These are phyloP conservation scores for Ophiostoma angusticollis DNA, from an alignment of 2,329 filamentous ascomycete species.

Conservation along the genomic window DNA sequence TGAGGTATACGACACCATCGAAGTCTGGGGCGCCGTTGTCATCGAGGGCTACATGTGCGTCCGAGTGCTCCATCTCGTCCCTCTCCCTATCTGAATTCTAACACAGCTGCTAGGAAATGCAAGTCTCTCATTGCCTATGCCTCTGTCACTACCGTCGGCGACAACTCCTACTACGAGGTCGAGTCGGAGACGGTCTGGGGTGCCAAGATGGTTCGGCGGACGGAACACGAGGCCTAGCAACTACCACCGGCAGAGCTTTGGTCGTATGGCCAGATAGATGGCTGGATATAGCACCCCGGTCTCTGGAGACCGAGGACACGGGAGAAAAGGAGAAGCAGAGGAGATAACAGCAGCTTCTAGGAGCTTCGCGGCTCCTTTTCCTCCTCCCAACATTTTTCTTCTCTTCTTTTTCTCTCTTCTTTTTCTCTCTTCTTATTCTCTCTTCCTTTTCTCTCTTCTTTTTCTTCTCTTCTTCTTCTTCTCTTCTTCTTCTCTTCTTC, in stretches of 20 bases:
- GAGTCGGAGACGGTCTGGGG: constrained; percentile 30
- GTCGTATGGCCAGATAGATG: background rate
- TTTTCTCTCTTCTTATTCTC: background rate
- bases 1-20: constrained; percentile 27
- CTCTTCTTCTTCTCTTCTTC: background rate
- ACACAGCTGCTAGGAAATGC: constrained; percentile 23
- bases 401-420: background rate
- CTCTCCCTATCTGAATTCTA: background rate
- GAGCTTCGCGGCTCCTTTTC: too few species aligned
- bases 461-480: background rate
- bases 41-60: constrained; percentile 33
- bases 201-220: constrained; percentile 27
- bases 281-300: background rate
- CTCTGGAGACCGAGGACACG: too few species aligned
- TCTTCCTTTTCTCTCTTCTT: background rate
- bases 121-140: constrained; percentile 31
- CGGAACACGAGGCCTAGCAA: constrained; percentile 28
- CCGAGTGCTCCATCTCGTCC: background rate
- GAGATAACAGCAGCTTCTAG: too few species aligned
- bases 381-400: constrained; percentile 1
- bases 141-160: constrained; percentile 33
- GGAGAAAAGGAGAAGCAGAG: background rate
- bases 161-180: constrained; percentile 29
- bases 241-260: background rate
- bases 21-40: constrained; percentile 34